These are phyloP conservation scores for Ganoderma sinense DNA, from an alignment of 1,284 basidiomycete genomes.

Conservation along the genomic window DNA sequence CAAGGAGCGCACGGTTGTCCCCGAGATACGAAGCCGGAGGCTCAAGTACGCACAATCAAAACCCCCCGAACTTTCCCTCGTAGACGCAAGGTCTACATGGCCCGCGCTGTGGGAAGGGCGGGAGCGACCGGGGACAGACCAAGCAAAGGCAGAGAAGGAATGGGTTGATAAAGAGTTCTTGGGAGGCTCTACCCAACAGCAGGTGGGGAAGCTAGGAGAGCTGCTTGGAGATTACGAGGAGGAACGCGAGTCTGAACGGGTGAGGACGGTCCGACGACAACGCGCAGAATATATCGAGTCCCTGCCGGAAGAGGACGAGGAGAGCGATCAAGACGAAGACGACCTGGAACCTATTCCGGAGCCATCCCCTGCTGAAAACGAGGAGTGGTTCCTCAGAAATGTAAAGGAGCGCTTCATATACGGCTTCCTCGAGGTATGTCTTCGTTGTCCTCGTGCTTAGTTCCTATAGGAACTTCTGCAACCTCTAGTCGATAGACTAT, in stretches of 20 bases:
- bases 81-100: conserved; percentile 62
- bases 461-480: neutral
- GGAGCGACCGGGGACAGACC: conserved; percentile 52
- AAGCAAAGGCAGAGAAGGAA: conserved; percentile 67
- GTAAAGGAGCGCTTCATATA: conserved; percentile 78
- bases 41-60: conserved; percentile 61
- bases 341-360: conserved; percentile 35
- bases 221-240: conserved; percentile 77
- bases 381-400: conserved; percentile 60
- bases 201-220: conserved; percentile 72
- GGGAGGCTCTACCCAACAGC: conserved; percentile 53
- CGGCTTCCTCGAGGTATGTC: conserved; percentile 72
- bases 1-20: conserved; percentile 67
- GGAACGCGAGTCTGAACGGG: conserved; percentile 71
- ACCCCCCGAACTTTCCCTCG: conserved; percentile 62
- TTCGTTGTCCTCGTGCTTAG: conserved; percentile 45
- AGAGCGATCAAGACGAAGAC: conserved; percentile 59
- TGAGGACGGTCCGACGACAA: conserved; percentile 55
- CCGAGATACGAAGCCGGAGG: conserved; percentile 73
- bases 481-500: conserved; percentile 68
- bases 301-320: conserved; percentile 71
- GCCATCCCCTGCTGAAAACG: conserved; percentile 56
- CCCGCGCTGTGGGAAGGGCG: conserved; percentile 70
- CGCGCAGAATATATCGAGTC: conserved; percentile 54
- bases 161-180: conserved; percentile 75